Base-by-base conservation (phyloP, 805 yeast genomes). In the Cyberlindnera mycetangii region DNA sequence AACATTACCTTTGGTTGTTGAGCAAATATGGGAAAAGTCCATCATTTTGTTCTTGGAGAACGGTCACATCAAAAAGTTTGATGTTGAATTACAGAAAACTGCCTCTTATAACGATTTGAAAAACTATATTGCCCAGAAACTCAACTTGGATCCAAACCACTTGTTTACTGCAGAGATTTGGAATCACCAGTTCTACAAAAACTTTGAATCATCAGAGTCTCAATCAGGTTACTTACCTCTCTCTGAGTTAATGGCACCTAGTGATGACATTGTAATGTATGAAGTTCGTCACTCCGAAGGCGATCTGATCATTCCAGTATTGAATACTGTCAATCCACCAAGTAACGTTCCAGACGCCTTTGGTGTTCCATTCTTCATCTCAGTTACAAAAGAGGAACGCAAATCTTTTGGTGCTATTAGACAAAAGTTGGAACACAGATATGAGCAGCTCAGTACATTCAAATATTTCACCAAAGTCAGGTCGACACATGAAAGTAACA, bases 1-100 rank as follows among this genome's bases (percentile, higher is more conserved):
- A 51, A 89, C 99, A 0, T 67, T 92, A 35, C 98, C 98, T 0
- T 69, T 92, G 19, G 98, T 98, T 0, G 78, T 83, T 2, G 77
- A 78, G 37, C 77, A 81, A 39, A 70, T 75, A 38, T 90, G 97
- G 96, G 66, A 69, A 25, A 83, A 81, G 32, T 74, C 74, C 17
- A 71, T 92, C 28, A 69, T 75, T 2, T 66, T 88, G 15, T 74
- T 89, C 25, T 81, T 86, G n/a, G 75, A 78, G 30, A 61, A 67
- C 16, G 77, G 81, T 7, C 65, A 62, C 9, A 77, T 83, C 1
- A 65, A 66, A 41, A 39, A 62, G 8, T 66, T 89, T 7, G 92
- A 85, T 50, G 86, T 89, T 11, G 96, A 88, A 55, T 66, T 93
- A 44, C 68, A 73, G 22, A 83, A 83, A 50, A 73, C 79, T 1